phyloP scores from a whole-genome alignment of 257 asterid genomes.

The Cruciata laevipes region DNA sequence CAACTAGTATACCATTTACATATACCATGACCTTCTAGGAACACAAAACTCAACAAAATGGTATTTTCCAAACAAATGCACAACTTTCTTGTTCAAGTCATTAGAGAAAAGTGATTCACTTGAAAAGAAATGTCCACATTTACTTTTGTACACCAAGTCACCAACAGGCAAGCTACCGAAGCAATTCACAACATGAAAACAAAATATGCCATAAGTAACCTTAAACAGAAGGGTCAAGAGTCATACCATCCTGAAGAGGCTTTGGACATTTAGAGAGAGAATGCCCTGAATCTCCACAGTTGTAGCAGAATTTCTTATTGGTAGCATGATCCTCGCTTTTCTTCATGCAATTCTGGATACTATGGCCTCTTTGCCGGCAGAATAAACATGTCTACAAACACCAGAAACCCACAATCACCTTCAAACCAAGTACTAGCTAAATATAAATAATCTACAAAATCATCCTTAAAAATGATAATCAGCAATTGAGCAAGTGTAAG shows the following conservation, averaged over 20 bases:
- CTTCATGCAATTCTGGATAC: conserved; percentile 77
- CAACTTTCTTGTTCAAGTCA: neutral
- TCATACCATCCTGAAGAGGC: conserved; percentile 86
- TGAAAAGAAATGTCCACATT: neutral
- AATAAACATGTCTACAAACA: conserved; percentile 66
- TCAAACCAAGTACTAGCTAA: neutral
- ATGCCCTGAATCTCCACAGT: conserved; percentile 84
- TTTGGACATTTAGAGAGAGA: conserved; percentile 56
- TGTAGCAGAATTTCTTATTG: conserved; percentile 66
- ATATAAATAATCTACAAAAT: too few relatives aligned
- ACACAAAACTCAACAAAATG: neutral
- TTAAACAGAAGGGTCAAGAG: neutral
- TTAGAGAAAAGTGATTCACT: too few relatives aligned
- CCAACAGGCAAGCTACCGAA: neutral
- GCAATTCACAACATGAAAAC: neutral
- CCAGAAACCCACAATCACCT: neutral
- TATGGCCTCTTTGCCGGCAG: conserved; percentile 84
- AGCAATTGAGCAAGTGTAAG: neutral
- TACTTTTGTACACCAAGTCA: neutral
- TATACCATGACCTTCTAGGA: neutral
- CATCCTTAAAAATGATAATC: neutral
- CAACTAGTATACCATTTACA: neutral
- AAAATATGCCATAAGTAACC: neutral
- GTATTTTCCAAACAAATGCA: neutral
- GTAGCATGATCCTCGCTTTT: conserved; percentile 31